Percentiles rank a stretch among this genome's conserved stretches.
phyloP scores from a whole-genome alignment of 2,329 filamentous ascomycete genomes.

The Penicillium fuscoglaucum region DNA sequence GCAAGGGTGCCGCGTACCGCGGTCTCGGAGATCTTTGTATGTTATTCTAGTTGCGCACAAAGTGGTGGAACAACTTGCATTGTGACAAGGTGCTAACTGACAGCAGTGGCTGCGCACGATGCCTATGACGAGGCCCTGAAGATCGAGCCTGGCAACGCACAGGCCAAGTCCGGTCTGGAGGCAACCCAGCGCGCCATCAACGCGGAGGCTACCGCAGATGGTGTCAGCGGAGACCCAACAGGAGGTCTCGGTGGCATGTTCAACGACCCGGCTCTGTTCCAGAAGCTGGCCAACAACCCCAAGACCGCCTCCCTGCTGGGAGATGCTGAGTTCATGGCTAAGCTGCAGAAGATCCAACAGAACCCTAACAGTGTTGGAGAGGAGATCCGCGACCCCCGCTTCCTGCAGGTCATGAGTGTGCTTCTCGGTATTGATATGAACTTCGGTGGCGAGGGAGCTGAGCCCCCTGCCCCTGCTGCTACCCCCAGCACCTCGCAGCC shows the following conservation, averaged over 20 bases:
- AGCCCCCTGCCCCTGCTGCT: slow-evolving; percentile 71
- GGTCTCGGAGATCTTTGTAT: slow-evolving; percentile 76
- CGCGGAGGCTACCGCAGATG: slow-evolving; percentile 66
- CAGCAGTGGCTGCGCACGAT: slow-evolving; percentile 71
- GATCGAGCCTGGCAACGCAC: slow-evolving; percentile 85
- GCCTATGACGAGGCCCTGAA: slow-evolving; percentile 95
- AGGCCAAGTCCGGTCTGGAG: slow-evolving; percentile 83
- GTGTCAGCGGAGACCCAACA: slow-evolving; percentile 62
- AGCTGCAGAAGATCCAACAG: slow-evolving; percentile 75
- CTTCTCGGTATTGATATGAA: slow-evolving; percentile 91
- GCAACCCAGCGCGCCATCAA: slow-evolving; percentile 88
- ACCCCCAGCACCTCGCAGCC: slow-evolving; percentile 49
- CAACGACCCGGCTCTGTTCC: slow-evolving; percentile 83
- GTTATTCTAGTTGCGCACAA: slow-evolving; percentile 23
- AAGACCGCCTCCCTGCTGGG: slow-evolving; percentile 82
- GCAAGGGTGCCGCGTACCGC: slow-evolving; percentile 88
- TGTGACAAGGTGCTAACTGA: slow-evolving; percentile 9
- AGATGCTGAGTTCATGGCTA: slow-evolving; percentile 85
- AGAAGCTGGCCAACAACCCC: slow-evolving; percentile 90
- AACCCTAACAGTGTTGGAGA: slow-evolving; percentile 78
- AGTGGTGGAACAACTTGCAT: neutral
- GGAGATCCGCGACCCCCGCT: slow-evolving; percentile 83
- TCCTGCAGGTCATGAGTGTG: slow-evolving; percentile 92
- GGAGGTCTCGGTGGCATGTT: slow-evolving; percentile 89
- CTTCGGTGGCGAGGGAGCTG: slow-evolving; percentile 55